These are phyloP conservation scores for Cyberlindnera samutprakarnensis DNA, from an alignment of 805 yeast species.

Conservation along the genomic window DNA sequence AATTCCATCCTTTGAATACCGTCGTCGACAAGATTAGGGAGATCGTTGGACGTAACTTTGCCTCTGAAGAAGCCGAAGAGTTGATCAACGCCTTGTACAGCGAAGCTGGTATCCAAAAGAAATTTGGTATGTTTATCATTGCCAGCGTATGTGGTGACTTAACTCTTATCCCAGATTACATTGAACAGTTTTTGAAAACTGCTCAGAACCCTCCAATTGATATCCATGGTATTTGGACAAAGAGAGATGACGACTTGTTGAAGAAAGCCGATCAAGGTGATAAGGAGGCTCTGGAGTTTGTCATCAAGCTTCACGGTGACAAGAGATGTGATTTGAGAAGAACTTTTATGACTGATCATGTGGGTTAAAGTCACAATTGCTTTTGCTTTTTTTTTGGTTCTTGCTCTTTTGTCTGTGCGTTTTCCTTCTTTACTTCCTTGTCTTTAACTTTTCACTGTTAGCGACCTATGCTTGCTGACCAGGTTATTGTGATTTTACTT, in stretches of 20 bases:
- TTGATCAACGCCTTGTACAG: constrained; percentile 32
- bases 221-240: constrained; percentile 39
- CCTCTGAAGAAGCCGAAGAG: constrained; percentile 35
- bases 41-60: constrained; percentile 33
- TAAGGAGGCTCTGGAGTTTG: constrained; percentile 26
- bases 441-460: too few species aligned
- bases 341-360: constrained; percentile 30
- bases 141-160: constrained; percentile 38
- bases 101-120: constrained; percentile 35
- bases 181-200: constrained; percentile 31
- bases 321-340: constrained; percentile 35
- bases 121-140: constrained; percentile 34
- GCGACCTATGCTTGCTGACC: too few species aligned
- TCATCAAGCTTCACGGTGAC: constrained; percentile 32
- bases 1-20: constrained; percentile 25
- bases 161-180: constrained; percentile 33
- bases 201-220: constrained; percentile 35
- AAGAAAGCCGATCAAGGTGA: constrained; percentile 15
- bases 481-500: too few species aligned
- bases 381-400: too few species aligned
- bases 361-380: too few species aligned
- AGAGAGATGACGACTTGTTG: constrained; percentile 33
- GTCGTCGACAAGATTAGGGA: constrained; percentile 30
- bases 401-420: too few species aligned
- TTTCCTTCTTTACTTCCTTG: too few species aligned